Evolutionary conservation across 495 filamentous ascomycete species (phyloP), one percentile per base, ranked within the genome.

Genomic region (Penicillium pulvis): DNA sequence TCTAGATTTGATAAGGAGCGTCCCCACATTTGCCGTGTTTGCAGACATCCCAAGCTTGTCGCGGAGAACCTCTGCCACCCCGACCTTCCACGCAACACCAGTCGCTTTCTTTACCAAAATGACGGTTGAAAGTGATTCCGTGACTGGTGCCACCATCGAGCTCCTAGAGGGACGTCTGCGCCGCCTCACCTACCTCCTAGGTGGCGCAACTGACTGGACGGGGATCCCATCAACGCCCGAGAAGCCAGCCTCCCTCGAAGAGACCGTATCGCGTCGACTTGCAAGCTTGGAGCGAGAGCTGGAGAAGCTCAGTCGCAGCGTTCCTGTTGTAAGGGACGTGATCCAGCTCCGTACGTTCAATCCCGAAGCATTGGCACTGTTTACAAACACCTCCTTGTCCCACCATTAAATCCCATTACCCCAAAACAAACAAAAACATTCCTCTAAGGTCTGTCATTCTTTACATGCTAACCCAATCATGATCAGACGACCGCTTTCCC

Each of bases 121-220:
- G 75, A 43, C 74, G 30, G 53, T 70, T 36, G 70, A 77, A 71
- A 71, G 70, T 50, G 71, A 75, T 17, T 62, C 69, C 8, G 61
- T 78, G 44, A 75, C 76, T 2, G 69, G 74, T 6, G 74, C 75
- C 10, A 93, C 92, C 1, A 84, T 95, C 48, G 85, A 87, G 35
- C 80, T 90, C 50, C 87, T 97, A 5, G 88, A 93, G 63, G 76
- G 77, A n/a, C 88, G 92, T 39, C 80, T 97, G 33, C 78, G 80
- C 48, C 82, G 89, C 26, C 76, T 95, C 48, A 86, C 91, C 59
- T 93, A 88, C 71, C 78, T 89, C 31, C 78, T 97, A 48, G 85
- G 85, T 60, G 91, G 91, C 62, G 67, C 76, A 66, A 70, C 71
- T 14, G 68, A 73, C 56, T 71, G 78, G 81, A 63, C 70, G 60